Percentiles rank a stretch among this genome's conserved stretches.
Evolutionary conservation across 768 basidiomycete species (phyloP).

Genomic region (Amanita pallidorosea): DNA sequence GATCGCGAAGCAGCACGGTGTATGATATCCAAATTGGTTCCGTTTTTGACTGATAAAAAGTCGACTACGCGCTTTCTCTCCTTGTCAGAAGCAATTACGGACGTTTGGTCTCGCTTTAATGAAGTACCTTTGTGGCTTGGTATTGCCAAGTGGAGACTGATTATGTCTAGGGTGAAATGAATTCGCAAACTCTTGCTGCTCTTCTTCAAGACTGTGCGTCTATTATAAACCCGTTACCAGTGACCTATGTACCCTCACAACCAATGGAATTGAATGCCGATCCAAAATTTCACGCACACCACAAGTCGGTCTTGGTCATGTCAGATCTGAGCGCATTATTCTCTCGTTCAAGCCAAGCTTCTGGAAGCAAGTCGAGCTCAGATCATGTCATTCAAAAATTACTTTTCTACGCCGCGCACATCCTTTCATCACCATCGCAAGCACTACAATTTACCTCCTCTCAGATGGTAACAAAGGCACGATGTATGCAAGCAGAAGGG

Average conservation of each 20-base stretch:
- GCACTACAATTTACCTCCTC: slow-evolving; percentile 30
- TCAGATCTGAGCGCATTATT: slow-evolving; percentile 46
- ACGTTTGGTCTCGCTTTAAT: slow-evolving; percentile 56
- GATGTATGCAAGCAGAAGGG: slow-evolving; percentile 13
- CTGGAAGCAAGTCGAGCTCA: slow-evolving; percentile 4
- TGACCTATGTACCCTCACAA: slow-evolving; percentile 15
- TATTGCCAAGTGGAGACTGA: background rate
- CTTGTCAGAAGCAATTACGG: slow-evolving; percentile 42
- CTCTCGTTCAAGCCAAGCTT: background rate
- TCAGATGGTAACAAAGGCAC: slow-evolving; percentile 22
- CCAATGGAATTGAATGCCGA: slow-evolving; percentile 12
- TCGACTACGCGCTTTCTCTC: slow-evolving; percentile 43
- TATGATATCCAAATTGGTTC: slow-evolving; percentile 41
- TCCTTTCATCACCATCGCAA: slow-evolving; percentile 34
- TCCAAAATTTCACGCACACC: slow-evolving; percentile 26
- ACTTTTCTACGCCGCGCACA: slow-evolving; percentile 58
- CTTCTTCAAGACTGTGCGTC: slow-evolving; percentile 45
- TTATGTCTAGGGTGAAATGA: slow-evolving; percentile 20
- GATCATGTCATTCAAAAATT: slow-evolving; percentile 49
- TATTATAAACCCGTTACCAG: slow-evolving; percentile 40
- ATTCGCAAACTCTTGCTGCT: slow-evolving; percentile 33
- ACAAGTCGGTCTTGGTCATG: slow-evolving; percentile 32
- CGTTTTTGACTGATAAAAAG: slow-evolving; percentile 53
- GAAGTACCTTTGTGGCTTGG: slow-evolving; percentile 24
- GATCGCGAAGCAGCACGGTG: slow-evolving; percentile 37